A percentile compares a stretch with the other conserved stretches of the same genome.
These are phyloP conservation scores for Pseudozyma sp. DNA, from an alignment of 1,284 basidiomycete genomes.

Conservation along the genomic window DNA sequence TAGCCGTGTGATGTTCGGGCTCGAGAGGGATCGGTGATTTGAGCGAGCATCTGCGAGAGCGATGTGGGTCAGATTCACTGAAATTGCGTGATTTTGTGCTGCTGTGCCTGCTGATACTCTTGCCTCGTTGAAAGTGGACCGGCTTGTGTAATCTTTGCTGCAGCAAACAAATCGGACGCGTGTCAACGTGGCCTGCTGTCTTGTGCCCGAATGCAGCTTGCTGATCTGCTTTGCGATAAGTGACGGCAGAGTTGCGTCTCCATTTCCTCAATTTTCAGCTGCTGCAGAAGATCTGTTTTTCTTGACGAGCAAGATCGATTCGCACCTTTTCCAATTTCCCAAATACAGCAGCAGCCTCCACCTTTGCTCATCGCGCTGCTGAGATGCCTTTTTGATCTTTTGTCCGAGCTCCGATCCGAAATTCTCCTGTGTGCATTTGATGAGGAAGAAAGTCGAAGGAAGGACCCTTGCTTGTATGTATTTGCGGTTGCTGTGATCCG, in stretches of 20 bases:
- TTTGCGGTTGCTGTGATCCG: constrained; percentile 4
- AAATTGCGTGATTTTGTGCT: not conserved
- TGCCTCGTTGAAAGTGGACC: not conserved
- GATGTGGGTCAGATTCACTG: too few species aligned
- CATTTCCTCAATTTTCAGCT: too few species aligned
- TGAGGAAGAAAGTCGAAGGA: not conserved
- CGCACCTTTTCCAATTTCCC: too few species aligned
- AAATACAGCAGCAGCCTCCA: not conserved
- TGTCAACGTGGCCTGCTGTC: constrained; percentile 7
- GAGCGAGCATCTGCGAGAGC: not conserved
- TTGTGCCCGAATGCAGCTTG: not conserved
- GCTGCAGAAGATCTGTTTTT: too few species aligned
- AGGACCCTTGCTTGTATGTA: constrained; percentile 4
- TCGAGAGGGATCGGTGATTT: not conserved
- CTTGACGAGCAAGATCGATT: too few species aligned
- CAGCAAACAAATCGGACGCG: constrained; percentile 3
- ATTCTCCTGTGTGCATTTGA: constrained; percentile 17
- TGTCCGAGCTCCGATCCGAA: constrained; percentile 18
- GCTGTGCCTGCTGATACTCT: not conserved
- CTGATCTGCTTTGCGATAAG: constrained; percentile 5
- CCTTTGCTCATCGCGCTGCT: constrained; percentile 5
- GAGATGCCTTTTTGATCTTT: not conserved
- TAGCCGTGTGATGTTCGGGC: not conserved
- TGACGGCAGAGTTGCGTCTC: not conserved
- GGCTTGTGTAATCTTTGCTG: constrained; percentile 17